Evolutionary conservation across 164 flowering plant species (phyloP), one percentile per base, ranked within the genome.

Genomic region (Magnolia sinica): DNA sequence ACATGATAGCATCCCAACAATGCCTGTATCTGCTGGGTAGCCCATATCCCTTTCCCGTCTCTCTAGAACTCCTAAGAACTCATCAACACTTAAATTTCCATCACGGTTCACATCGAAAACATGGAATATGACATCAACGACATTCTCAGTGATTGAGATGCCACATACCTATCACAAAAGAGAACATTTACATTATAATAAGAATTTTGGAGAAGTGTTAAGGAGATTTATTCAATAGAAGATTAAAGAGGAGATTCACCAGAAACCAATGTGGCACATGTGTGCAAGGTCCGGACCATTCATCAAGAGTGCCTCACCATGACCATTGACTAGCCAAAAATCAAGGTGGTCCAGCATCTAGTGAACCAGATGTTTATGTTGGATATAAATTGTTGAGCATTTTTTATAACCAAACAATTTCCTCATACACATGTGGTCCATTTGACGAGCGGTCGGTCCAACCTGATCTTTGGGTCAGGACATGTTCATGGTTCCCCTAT

Each of bases 71-170:
- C 85, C 85, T 20, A 94, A 81, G 82, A 96, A 93, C 88, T 94
- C 99, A 0, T 88, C 87, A 23, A 84, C 23, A 73, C 97, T 92
- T 67, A 96, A 77, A 77, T 77, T 83, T 8, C 97, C 98, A 85
- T 96, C 99, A 1, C 78, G 64, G 67, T 94, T 89, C 6, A 82
- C 20, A 81, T 96, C 99, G 68, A 96, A 96, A 72, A 94, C 80
- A 66, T 91, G 89, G 80, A 91, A 96, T 71, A 94, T 85, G 59
- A 96, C 82, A 29, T 92, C 92, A 24, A 93, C 84, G 79, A 92
- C 84, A 55, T 86, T 88, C 52, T 88, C 88, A 0, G 87, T 82
- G 22, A 96, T 86, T 22, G 87, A 22, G 45, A 96, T 73, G 29
- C 93, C 97, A 70, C 99, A 96, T 29, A 96, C 97, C 98, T 96